phyloP scores from a whole-genome alignment of 306 rosid species.

The Calophaca sinica region DNA sequence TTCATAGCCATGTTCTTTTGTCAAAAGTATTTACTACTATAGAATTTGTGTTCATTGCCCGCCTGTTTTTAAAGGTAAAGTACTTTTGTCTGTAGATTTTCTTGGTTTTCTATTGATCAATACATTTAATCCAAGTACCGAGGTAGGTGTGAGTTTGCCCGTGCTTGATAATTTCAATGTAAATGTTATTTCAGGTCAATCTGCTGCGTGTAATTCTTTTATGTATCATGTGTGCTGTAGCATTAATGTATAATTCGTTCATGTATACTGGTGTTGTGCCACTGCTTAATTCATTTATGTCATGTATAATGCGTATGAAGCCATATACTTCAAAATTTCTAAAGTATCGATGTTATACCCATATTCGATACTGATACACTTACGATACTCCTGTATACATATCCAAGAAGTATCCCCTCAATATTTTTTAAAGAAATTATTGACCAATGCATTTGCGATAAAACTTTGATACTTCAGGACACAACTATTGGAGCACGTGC shows the following conservation, averaged over 20 bases:
- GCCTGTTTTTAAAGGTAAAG: slow-evolving; percentile 19
- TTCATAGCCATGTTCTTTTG: slow-evolving; percentile 11
- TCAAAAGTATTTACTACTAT: slow-evolving; percentile 26
- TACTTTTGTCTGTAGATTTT: slow-evolving; percentile 17
- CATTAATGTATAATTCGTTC: not conserved
- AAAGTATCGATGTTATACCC: not conserved
- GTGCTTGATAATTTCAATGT: slow-evolving; percentile 18
- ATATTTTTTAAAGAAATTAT: not conserved
- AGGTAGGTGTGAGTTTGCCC: slow-evolving; percentile 7
- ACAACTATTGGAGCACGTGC: not conserved
- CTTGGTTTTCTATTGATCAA: slow-evolving; percentile 29
- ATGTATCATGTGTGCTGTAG: not conserved
- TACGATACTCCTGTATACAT: not conserved
- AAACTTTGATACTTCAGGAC: not conserved
- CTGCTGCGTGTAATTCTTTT: slow-evolving; percentile 10
- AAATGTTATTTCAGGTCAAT: slow-evolving; percentile 26
- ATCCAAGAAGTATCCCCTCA: not conserved
- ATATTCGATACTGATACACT: not conserved
- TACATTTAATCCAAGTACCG: slow-evolving; percentile 26
- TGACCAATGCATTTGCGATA: not conserved
- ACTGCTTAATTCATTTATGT: slow-evolving; percentile 28
- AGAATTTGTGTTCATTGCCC: slow-evolving; percentile 13
- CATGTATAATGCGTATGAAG: slow-evolving; percentile 6
- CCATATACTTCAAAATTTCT: not conserved
- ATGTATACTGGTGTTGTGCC: not conserved